Evolutionary conservation across 2,329 filamentous ascomycete genomes (phyloP).

Genomic region (Botrytis deweyae): DNA sequence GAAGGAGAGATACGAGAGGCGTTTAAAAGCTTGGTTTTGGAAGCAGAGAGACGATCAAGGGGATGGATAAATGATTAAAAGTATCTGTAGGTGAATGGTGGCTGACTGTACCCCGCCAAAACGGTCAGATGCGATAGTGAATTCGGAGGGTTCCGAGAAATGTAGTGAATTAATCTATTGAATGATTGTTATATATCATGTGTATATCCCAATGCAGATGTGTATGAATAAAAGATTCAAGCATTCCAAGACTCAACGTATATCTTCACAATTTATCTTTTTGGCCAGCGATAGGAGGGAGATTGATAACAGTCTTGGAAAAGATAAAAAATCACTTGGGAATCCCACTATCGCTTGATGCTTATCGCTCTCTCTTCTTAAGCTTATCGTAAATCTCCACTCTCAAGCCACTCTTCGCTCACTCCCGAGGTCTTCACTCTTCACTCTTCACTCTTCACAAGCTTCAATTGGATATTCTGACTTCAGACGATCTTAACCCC

Average conservation of each 20-base stretch:
- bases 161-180: not conserved
- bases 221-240: not conserved
- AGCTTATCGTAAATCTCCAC: conserved; percentile 1
- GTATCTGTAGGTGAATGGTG: not conserved
- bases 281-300: not conserved
- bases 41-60: not conserved
- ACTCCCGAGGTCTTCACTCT: no score
- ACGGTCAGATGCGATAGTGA: not conserved
- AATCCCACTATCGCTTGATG: not conserved
- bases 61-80: not conserved
- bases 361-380: not conserved
- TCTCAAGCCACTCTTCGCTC: not conserved
- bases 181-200: not conserved
- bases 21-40: not conserved
- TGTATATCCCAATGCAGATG: not conserved
- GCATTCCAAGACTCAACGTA: not conserved
- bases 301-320: not conserved
- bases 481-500: not conserved
- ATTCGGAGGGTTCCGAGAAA: not conserved
- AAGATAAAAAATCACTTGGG: not conserved
- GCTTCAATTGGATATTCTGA: not conserved
- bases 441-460: not conserved
- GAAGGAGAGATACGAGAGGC: not conserved
- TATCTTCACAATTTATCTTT: not conserved
- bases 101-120: conserved; percentile 9